Conservation (phyloP, 2,329 filamentous ascomycete species). For the Hypoxylon sp. region DNA sequence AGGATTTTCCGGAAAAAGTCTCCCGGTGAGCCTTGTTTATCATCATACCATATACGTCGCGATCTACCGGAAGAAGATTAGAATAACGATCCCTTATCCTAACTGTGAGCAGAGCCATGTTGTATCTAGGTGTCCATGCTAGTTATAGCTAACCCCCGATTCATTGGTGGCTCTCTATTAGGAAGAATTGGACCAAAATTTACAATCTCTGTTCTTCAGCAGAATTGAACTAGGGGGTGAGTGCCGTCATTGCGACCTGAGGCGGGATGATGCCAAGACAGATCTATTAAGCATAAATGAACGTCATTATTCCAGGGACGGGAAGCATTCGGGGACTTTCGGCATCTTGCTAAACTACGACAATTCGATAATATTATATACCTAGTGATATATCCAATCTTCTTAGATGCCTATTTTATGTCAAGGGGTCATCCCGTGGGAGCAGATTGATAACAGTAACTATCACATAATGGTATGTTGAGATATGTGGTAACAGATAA, state of each 20-base stretch:
- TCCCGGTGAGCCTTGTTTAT: conserved; percentile 11
- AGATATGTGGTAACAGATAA: background rate
- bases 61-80: background rate
- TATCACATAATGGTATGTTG: background rate
- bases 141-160: background rate
- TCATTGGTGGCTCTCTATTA: background rate
- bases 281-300: conserved; percentile 38
- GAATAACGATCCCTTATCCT: background rate
- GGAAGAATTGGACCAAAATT: background rate
- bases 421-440: background rate
- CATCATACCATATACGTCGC: conserved; percentile 2
- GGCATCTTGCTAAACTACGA: conserved; percentile 34
- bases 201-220: background rate
- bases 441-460: background rate
- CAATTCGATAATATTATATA: conserved; percentile 21
- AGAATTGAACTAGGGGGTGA: conserved; percentile 9
- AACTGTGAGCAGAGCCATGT: background rate
- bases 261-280: conserved; percentile 29
- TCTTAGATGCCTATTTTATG: background rate
- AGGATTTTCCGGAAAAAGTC: conserved; percentile 18
- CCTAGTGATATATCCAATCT: conserved; percentile 13
- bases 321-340: conserved; percentile 31
- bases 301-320: conserved; percentile 25
- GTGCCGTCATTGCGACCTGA: conserved; percentile 19
- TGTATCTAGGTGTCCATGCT: background rate